Evolutionary conservation across 352 stramenopile species (phyloP), one percentile per base, ranked within the genome.

Genomic region (Pythium biforme): DNA sequence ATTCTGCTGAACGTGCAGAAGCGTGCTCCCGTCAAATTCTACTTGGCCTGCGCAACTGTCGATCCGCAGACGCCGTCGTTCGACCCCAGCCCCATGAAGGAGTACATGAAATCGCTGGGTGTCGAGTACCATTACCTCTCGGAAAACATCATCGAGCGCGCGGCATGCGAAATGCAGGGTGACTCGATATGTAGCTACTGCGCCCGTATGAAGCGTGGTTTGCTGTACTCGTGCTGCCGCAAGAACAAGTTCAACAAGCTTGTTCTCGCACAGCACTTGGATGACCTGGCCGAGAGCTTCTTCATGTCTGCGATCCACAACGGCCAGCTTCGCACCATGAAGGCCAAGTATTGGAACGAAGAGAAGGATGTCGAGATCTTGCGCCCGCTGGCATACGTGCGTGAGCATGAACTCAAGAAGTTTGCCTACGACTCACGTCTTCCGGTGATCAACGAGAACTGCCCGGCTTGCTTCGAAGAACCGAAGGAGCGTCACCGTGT

Each of bases 381-480:
- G 55, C 86, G 96, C 1, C 96, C 96, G 9, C 71, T 99, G 4
- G 89, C 89, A 8, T 98, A 98, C 73, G 90, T 86, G 31, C 87
- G 96, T 15, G 96, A 99, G 74, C 85, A 83, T 54, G 64, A 94
- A 22, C 93, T 95, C 71, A 95, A 92, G 59, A 45, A 78, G 45
- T 81, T 81, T 63, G 70, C 70, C 0, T 61, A 66, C 37, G 76
- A 77, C 45, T 81, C 83, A n/a, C 86, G 92, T 22, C 76, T 98
- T 4, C 95, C 95, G 1, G 79, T 99, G 8, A 98, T 99, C 48
- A 98, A 98, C 73, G 96, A 99, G 66, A 99, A 99, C 73, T 98
- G 94, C 56, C 96, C 96, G 20, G 90, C 94, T n/a, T 98, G 95
- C 74, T 99, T 99, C 70, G 95, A 98, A 73, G 85, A 97, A 70